Evolutionary conservation across 2,329 filamentous ascomycete species (phyloP).

Genomic region (Cercospora berteroae): DNA sequence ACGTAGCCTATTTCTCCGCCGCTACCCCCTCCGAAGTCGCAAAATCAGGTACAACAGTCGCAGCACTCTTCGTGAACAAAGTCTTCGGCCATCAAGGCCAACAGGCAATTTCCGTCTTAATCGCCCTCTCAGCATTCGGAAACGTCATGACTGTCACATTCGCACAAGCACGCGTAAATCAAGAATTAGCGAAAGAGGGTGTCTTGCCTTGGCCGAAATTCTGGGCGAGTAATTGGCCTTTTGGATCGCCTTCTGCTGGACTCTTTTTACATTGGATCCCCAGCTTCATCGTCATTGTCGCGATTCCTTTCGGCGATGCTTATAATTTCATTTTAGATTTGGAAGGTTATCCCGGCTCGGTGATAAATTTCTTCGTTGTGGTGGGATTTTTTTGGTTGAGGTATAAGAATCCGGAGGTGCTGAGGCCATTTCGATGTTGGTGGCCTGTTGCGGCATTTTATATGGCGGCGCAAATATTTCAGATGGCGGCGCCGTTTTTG

Average conservation of each 20-base stretch:
- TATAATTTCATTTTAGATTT: slow-evolving; percentile 67
- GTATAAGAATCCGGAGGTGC: slow-evolving; percentile 56
- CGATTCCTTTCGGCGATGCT: slow-evolving; percentile 61
- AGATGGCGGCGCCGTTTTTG: slow-evolving; percentile 46
- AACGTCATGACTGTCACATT: slow-evolving; percentile 58
- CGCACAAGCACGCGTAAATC: slow-evolving; percentile 55
- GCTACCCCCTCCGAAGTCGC: slow-evolving; percentile 46
- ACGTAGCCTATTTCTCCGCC: slow-evolving; percentile 60
- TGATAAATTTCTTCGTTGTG: slow-evolving; percentile 59
- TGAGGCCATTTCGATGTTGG: slow-evolving; percentile 65
- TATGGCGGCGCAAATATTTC: slow-evolving; percentile 40
- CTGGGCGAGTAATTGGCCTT: slow-evolving; percentile 63
- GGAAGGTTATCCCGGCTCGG: slow-evolving; percentile 64
- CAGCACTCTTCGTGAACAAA: slow-evolving; percentile 58
- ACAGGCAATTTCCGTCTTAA: slow-evolving; percentile 56
- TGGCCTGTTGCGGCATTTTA: slow-evolving; percentile 55
- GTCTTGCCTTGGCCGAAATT: slow-evolving; percentile 58
- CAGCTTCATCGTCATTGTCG: slow-evolving; percentile 60
- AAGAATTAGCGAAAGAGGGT: slow-evolving; percentile 61
- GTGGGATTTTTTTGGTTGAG: slow-evolving; percentile 62
- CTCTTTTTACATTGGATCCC: slow-evolving; percentile 58
- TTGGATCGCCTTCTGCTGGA: slow-evolving; percentile 58
- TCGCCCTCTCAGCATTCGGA: slow-evolving; percentile 57
- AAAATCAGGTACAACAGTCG: slow-evolving; percentile 54
- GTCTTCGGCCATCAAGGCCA: slow-evolving; percentile 56